Evolutionary conservation across 2,329 filamentous ascomycete species (phyloP).

Genomic region (Paramyrothecium sp.): DNA sequence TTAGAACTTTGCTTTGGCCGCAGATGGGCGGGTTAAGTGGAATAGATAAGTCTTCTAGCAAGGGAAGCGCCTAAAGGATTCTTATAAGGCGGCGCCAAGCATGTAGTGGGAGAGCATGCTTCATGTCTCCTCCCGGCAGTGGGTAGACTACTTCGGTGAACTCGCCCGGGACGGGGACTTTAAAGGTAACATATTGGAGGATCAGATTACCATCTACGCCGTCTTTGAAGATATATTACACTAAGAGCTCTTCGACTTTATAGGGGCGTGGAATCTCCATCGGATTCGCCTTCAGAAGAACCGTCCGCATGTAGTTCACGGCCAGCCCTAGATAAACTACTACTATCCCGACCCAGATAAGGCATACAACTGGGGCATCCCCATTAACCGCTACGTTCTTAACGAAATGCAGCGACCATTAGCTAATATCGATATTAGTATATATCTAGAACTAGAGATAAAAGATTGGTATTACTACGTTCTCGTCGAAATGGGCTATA

Average conservation of each 20-base stretch:
- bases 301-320: constrained; percentile 4
- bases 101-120: too few relatives aligned
- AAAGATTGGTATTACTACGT: background rate
- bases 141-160: constrained; percentile 7
- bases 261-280: too few relatives aligned
- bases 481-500: background rate
- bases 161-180: constrained; percentile 6
- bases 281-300: too few relatives aligned
- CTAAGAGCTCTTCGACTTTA: too few relatives aligned
- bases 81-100: too few relatives aligned
- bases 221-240: too few relatives aligned
- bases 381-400: background rate
- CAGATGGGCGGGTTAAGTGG: constrained; percentile 1
- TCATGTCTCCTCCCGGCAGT: too few relatives aligned
- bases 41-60: constrained; percentile 1
- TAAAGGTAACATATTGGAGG: constrained; percentile 3
- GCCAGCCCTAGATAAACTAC: constrained; percentile 6
- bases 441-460: background rate
- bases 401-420: constrained; percentile 1
- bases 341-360: constrained; percentile 4
- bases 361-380: background rate
- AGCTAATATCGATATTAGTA: background rate
- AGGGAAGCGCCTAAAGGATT: too few relatives aligned
- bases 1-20: constrained; percentile 3
- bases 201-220: constrained; percentile 7